A percentile compares a stretch with the other conserved stretches of the same genome.
These are phyloP conservation scores for Leccinum incarnatum DNA, from an alignment of 768 basidiomycete genomes.

Conservation along the genomic window DNA sequence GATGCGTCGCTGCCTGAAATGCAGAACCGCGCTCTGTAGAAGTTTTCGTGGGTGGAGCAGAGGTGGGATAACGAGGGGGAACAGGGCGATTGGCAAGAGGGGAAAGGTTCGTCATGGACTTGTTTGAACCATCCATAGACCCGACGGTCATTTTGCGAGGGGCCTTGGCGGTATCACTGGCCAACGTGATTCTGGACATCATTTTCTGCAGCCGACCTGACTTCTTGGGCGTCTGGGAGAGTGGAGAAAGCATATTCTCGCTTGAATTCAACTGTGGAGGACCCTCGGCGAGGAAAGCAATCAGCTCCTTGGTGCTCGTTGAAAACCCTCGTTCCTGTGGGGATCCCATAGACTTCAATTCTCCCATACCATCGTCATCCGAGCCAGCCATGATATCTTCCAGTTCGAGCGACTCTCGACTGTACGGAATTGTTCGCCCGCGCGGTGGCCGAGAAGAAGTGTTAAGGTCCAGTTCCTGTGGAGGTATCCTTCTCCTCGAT, in stretches of 20 bases:
- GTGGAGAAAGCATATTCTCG: constrained; percentile 44
- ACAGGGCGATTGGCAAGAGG: constrained; percentile 57
- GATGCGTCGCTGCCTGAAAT: constrained; percentile 14
- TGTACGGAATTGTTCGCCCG: constrained; percentile 50
- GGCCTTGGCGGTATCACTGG: constrained; percentile 30
- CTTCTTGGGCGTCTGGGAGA: constrained; percentile 36
- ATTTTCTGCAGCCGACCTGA: constrained; percentile 72
- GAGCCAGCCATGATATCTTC: constrained; percentile 74
- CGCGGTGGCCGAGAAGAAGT: constrained; percentile 17
- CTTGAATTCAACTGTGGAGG: constrained; percentile 43
- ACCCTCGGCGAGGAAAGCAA: constrained; percentile 58
- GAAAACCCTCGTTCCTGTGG: constrained; percentile 44
- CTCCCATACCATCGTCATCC: constrained; percentile 51
- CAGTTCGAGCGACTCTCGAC: constrained; percentile 68
- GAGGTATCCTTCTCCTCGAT: constrained; percentile 23
- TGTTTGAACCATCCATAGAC: constrained; percentile 23
- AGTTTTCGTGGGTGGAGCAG: constrained; percentile 46
- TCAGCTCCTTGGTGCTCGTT: constrained; percentile 44
- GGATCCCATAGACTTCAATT: constrained; percentile 33
- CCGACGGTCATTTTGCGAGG: constrained; percentile 34
- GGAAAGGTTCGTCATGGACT: constrained; percentile 41
- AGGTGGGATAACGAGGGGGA: constrained; percentile 53
- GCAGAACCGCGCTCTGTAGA: constrained; percentile 33
- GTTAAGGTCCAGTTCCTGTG: constrained; percentile 31
- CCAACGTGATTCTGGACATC: constrained; percentile 73